Conservation (phyloP, 2,329 filamentous ascomycete genomes). For the Dactylellina haptotyla region DNA sequence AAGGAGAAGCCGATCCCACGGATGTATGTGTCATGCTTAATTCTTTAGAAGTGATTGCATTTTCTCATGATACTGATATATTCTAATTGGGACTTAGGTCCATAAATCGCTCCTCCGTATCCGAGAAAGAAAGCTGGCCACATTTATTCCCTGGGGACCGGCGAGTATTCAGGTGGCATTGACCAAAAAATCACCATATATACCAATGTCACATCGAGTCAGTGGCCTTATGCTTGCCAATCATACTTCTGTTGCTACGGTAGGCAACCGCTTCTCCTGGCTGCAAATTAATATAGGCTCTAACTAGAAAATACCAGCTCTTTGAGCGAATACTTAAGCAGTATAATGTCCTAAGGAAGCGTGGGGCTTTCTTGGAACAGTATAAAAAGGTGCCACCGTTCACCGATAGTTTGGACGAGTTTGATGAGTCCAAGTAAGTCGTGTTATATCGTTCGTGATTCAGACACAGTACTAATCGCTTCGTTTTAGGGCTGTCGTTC, state of each 20-base stretch:
- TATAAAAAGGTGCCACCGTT: slow-evolving; percentile 98
- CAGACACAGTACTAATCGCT: not conserved
- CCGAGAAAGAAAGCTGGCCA: slow-evolving; percentile 89
- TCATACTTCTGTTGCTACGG: slow-evolving; percentile 94
- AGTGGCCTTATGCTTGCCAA: slow-evolving; percentile 98
- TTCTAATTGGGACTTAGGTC: slow-evolving; percentile 66
- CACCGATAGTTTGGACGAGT: slow-evolving; percentile 88
- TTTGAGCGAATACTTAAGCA: slow-evolving; percentile 94
- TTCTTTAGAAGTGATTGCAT: not conserved
- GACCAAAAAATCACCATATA: slow-evolving; percentile 95
- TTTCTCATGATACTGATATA: slow-evolving; percentile 3
- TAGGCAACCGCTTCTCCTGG: slow-evolving; percentile 62
- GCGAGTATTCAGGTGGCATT: slow-evolving; percentile 97
- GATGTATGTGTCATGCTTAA: slow-evolving; percentile 68
- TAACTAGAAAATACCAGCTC: slow-evolving; percentile 65
- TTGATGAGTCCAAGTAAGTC: slow-evolving; percentile 82
- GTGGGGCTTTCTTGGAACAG: slow-evolving; percentile 93
- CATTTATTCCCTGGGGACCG: slow-evolving; percentile 98
- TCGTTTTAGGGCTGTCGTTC: slow-evolving; percentile 70
- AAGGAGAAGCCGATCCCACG: slow-evolving; percentile 96
- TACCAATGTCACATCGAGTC: slow-evolving; percentile 91
- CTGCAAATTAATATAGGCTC: slow-evolving; percentile 42
- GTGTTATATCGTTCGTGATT: not conserved
- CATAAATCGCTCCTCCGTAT: slow-evolving; percentile 98
- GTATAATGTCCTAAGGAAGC: slow-evolving; percentile 93